Percentiles rank a stretch among this genome's conserved stretches.
Conservation (phyloP, 768 basidiomycete species). For the Suillus luteus region DNA sequence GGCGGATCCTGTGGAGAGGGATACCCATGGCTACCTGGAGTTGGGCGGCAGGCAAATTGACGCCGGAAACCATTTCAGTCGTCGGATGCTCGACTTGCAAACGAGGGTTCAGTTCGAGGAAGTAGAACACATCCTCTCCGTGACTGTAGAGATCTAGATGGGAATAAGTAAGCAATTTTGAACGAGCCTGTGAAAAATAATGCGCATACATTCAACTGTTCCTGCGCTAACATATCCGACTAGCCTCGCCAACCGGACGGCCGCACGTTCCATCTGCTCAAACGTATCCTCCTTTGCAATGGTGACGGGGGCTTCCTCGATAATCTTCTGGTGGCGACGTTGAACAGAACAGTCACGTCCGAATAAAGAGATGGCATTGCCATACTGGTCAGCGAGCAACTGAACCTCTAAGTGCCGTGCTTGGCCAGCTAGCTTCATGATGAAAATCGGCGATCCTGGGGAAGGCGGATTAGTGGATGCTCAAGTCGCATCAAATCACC, state of each 20-base stretch:
- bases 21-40: constrained; percentile 98
- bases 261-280: constrained; percentile 97
- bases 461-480: constrained; percentile 11
- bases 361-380: constrained; percentile 97
- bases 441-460: constrained; percentile 94
- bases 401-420: constrained; percentile 98
- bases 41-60: constrained; percentile 96
- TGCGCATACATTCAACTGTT: constrained; percentile 87
- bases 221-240: constrained; percentile 99
- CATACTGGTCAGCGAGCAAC: constrained; percentile 97
- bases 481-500: constrained; percentile 5
- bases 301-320: constrained; percentile 98
- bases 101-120: constrained; percentile 98
- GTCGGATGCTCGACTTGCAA: constrained; percentile 99
- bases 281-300: constrained; percentile 92
- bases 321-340: constrained; percentile 99
- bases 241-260: constrained; percentile 97
- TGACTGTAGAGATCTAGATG: constrained; percentile 88
- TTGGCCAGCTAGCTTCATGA: constrained; percentile 99
- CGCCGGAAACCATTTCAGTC: constrained; percentile 99
- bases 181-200: constrained; percentile 14
- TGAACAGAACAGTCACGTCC: constrained; percentile 99
- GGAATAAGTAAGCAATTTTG: constrained; percentile 13
- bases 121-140: constrained; percentile 91
- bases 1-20: constrained; percentile 91